Evolutionary conservation across 2,329 filamentous ascomycete genomes (phyloP).

Genomic region (Tothia fuscella): DNA sequence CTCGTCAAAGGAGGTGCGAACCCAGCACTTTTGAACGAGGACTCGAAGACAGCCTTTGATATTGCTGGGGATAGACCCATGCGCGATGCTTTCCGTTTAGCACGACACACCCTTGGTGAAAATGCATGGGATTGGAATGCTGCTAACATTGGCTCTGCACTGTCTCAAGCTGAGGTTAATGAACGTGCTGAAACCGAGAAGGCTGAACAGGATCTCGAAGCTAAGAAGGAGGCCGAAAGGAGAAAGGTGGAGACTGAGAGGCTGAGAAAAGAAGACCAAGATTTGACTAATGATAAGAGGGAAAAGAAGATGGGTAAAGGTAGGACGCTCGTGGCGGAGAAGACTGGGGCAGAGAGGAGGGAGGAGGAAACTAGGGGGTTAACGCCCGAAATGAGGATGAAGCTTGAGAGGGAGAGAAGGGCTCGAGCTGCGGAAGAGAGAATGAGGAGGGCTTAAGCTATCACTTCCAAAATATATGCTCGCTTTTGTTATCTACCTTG

Average conservation of each 20-base stretch:
- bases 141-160: constrained; percentile 57
- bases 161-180: constrained; percentile 62
- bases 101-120: constrained; percentile 72
- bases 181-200: constrained; percentile 58
- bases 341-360: constrained; percentile 67
- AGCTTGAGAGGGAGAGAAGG: constrained; percentile 75
- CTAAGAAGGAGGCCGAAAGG: constrained; percentile 46
- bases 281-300: constrained; percentile 36
- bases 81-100: constrained; percentile 82
- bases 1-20: constrained; percentile 64
- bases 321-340: constrained; percentile 44
- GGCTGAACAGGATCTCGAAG: constrained; percentile 53
- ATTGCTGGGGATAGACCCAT: constrained; percentile 76
- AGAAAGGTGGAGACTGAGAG: constrained; percentile 64
- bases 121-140: constrained; percentile 64
- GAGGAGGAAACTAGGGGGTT: constrained; percentile 76
- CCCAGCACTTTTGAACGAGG: constrained; percentile 55
- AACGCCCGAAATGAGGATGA: constrained; percentile 75
- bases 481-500: no score
- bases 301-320: constrained; percentile 38
- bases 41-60: constrained; percentile 79
- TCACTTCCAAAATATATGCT: no score
- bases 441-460: no score
- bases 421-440: constrained; percentile 87
- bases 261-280: constrained; percentile 45